Percentiles rank a stretch among this genome's conserved stretches.
phyloP scores from a whole-genome alignment of 2,329 filamentous ascomycete species.

The Microascus cirrosus region DNA sequence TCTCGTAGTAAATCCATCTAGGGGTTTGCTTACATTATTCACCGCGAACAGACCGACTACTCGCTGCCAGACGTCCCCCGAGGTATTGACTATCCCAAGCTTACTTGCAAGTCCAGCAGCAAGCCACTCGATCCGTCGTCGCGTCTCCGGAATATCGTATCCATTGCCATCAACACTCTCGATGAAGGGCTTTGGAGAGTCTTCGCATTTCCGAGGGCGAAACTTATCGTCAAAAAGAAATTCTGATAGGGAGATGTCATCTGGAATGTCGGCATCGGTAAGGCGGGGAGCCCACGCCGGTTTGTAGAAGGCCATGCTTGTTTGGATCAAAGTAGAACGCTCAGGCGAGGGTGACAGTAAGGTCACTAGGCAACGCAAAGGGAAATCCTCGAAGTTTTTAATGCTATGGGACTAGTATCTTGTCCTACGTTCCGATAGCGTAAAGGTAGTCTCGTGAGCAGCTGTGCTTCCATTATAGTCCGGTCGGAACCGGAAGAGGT shows the following conservation, averaged over 20 bases:
- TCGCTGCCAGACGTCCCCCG: constrained; percentile 4
- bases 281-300: constrained; percentile 3
- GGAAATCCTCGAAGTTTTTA: not conserved
- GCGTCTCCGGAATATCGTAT: constrained; percentile 3
- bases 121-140: constrained; percentile 1
- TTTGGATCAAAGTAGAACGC: not conserved
- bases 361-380: not conserved
- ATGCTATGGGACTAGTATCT: not conserved
- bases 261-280: constrained; percentile 4
- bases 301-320: constrained; percentile 2
- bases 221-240: constrained; percentile 3
- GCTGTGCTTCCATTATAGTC: not conserved
- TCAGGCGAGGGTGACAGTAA: not conserved
- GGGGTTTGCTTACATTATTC: constrained; percentile 6
- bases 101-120: constrained; percentile 3
- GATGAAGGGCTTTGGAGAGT: constrained; percentile 2
- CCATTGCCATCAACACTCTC: constrained; percentile 3
- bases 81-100: not conserved
- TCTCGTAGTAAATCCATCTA: not conserved
- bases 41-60: constrained; percentile 7
- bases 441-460: not conserved
- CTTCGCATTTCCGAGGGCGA: constrained; percentile 3
- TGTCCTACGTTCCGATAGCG: not conserved
- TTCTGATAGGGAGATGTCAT: constrained; percentile 2
- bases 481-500: not conserved